A percentile compares a stretch with the other conserved stretches of the same genome.
Evolutionary conservation across 805 yeast species (phyloP).

Genomic region (Candida dajiaensis): DNA sequence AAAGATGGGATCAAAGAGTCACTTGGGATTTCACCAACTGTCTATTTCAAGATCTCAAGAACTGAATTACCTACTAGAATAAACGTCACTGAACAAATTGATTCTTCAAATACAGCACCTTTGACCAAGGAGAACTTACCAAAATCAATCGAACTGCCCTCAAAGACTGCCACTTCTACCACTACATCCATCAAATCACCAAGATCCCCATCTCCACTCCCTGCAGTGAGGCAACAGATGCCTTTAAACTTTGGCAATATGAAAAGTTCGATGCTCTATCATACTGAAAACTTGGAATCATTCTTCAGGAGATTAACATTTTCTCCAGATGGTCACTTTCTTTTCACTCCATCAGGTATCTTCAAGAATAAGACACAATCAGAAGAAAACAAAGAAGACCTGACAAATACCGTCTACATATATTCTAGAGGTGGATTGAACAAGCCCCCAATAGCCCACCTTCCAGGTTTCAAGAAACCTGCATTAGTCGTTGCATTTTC

Average conservation of each 20-base stretch:
- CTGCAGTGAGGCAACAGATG: conserved; percentile 34
- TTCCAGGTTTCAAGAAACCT: conserved; percentile 79
- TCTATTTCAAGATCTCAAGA: conserved; percentile 44
- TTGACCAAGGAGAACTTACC: neutral
- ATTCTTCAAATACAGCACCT: neutral
- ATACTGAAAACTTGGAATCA: conserved; percentile 82
- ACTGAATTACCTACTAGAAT: conserved; percentile 47
- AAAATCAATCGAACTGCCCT: neutral
- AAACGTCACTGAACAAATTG: neutral
- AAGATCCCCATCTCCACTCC: conserved; percentile 29
- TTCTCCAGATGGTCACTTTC: conserved; percentile 83
- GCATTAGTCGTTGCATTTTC: conserved; percentile 79
- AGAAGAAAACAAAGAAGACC: conserved; percentile 31
- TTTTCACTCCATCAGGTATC: conserved; percentile 75
- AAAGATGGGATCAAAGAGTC: conserved; percentile 10
- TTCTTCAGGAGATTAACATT: conserved; percentile 83
- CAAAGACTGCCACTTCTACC: conserved; percentile 20
- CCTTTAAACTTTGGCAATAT: conserved; percentile 17
- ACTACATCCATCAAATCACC: conserved; percentile 27
- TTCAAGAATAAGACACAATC: conserved; percentile 29
- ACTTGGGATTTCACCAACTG: conserved; percentile 33
- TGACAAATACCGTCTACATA: conserved; percentile 68
- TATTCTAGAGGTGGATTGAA: conserved; percentile 67
- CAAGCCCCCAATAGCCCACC: conserved; percentile 65
- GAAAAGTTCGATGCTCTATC: conserved; percentile 51